These are phyloP conservation scores for Diaporthe vaccinii DNA, from an alignment of 2,329 filamentous ascomycete species.

Conservation along the genomic window DNA sequence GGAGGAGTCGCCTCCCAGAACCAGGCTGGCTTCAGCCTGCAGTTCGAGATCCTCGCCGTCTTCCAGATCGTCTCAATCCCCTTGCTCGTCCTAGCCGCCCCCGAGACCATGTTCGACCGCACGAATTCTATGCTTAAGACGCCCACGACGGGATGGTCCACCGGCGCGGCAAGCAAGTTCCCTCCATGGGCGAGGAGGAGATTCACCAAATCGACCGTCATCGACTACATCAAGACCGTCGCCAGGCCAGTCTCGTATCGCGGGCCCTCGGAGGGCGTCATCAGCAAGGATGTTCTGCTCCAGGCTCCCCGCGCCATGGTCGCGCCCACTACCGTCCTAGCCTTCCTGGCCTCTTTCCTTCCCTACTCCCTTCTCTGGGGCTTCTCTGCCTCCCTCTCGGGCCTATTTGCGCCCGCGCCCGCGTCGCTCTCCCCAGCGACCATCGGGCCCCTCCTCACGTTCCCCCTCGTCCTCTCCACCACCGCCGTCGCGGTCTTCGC, in stretches of 20 bases:
- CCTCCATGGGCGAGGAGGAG: constrained; percentile 46
- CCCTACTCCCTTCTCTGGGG: constrained; percentile 64
- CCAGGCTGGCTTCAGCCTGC: constrained; percentile 57
- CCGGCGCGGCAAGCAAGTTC: constrained; percentile 40
- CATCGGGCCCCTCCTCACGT: constrained; percentile 61
- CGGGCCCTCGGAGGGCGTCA: constrained; percentile 42
- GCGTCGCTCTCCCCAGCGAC: constrained; percentile 55
- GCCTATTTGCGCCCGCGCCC: constrained; percentile 61
- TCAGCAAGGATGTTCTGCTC: constrained; percentile 52
- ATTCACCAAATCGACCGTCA: constrained; percentile 48
- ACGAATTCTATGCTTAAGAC: constrained; percentile 47
- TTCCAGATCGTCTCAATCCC: constrained; percentile 63
- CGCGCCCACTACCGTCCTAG: constrained; percentile 64
- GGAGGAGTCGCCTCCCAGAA: constrained; percentile 63
- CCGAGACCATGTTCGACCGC: constrained; percentile 67
- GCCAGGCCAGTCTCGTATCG: constrained; percentile 57
- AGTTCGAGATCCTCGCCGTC: constrained; percentile 65
- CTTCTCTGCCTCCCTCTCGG: constrained; percentile 58
- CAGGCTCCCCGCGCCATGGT: constrained; percentile 62
- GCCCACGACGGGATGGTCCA: constrained; percentile 47
- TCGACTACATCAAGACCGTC: constrained; percentile 53
- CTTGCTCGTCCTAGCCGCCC: constrained; percentile 61
- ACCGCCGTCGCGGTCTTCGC: constrained; percentile 51
- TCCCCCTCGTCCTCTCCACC: constrained; percentile 58
- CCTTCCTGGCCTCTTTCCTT: constrained; percentile 60